Conservation (phyloP, 2,329 filamentous ascomycete species). For the Cordyceps sp. region DNA sequence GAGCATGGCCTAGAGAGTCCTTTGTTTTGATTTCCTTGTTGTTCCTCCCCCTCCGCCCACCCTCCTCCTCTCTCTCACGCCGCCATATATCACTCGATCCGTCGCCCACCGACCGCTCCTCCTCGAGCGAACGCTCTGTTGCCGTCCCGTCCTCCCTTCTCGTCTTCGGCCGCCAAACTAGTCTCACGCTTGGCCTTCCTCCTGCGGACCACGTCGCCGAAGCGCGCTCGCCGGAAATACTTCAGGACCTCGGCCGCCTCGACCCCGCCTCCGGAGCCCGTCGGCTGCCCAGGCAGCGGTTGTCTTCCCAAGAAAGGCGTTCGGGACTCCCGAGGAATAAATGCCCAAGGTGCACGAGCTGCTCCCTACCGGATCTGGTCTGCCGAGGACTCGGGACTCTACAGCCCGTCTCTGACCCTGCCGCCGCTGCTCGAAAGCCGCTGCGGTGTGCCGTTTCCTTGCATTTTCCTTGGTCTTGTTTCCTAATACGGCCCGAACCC, state of each 20-base stretch:
- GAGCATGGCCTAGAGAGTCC: no score
- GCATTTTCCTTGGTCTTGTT: not conserved
- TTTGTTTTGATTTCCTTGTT: no score
- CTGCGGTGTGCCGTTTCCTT: not conserved
- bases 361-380: slow-evolving; percentile 2
- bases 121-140: no score
- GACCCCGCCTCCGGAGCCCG: not conserved
- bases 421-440: not conserved
- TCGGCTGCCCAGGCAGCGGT: slow-evolving; percentile 1
- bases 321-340: slow-evolving; percentile 3
- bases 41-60: no score
- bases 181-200: no score
- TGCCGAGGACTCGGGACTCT: slow-evolving; percentile 2
- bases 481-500: no score
- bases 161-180: no score
- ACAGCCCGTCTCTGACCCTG: not conserved
- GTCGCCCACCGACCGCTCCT: no score
- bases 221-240: not conserved
- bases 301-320: not conserved
- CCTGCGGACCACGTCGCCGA: no score
- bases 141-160: no score
- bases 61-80: no score
- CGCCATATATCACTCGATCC: no score
- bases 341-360: slow-evolving; percentile 3
- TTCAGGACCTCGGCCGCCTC: not conserved